These are phyloP conservation scores for Eucalyptus guilfoylei DNA, from an alignment of 345 rosid genomes.

Conservation along the genomic window DNA sequence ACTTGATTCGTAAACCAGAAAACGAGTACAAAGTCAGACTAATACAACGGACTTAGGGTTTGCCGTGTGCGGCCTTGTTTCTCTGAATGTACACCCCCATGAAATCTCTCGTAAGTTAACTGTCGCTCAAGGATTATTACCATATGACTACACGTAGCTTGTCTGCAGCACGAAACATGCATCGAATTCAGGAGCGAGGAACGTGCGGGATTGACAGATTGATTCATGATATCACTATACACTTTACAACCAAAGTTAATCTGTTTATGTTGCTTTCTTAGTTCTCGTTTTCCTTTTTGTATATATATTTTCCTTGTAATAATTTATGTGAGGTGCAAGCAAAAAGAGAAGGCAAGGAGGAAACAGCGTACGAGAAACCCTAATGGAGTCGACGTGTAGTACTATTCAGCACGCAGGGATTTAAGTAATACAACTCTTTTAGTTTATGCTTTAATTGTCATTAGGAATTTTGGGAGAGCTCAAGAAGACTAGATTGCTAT, in stretches of 20 bases:
- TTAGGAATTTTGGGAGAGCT: background rate
- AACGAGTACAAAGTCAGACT: background rate
- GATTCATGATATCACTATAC: background rate
- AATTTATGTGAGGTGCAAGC: background rate
- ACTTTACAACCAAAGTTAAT: background rate
- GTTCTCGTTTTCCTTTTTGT: background rate
- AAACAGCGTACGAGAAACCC: background rate
- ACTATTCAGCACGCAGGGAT: background rate
- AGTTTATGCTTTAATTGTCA: background rate
- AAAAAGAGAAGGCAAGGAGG: background rate
- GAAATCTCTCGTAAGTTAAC: background rate
- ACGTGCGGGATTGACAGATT: background rate
- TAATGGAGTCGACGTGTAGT: background rate
- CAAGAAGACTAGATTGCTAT: background rate
- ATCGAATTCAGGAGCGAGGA: background rate
- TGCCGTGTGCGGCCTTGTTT: background rate
- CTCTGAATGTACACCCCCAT: background rate
- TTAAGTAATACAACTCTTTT: background rate
- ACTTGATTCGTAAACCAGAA: background rate
- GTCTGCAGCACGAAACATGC: background rate
- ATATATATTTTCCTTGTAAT: background rate
- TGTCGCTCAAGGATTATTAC: background rate
- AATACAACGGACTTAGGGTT: background rate
- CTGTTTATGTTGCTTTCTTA: background rate
- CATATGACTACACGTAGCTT: background rate